Conservation (phyloP, 345 rosid species). For the Reutealis trisperma region DNA sequence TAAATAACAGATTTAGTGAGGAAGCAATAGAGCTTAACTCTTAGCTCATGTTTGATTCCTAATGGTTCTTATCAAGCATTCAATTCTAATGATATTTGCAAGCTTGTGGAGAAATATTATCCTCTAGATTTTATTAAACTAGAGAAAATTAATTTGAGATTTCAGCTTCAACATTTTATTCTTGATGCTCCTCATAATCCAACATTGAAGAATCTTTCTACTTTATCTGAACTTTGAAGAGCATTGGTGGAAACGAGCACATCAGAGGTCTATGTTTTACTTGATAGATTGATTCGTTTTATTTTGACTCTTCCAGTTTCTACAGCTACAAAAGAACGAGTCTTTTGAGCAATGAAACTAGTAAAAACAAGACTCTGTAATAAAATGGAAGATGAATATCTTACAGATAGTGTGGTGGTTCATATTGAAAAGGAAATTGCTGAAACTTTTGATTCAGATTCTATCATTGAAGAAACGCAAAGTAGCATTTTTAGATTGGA, state of each 20-base stretch:
- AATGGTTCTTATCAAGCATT: background rate
- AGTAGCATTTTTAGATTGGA: no score
- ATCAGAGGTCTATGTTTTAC: background rate
- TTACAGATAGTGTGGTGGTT: no score
- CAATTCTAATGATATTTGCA: constrained; percentile 6
- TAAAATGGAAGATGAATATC: no score
- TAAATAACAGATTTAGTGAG: constrained; percentile 16
- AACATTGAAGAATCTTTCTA: background rate
- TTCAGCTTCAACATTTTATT: background rate
- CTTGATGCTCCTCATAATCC: background rate
- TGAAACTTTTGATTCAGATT: no score
- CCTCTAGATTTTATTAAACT: background rate
- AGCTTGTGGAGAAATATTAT: background rate
- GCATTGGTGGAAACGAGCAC: background rate
- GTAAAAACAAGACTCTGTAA: no score
- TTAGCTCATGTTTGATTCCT: background rate
- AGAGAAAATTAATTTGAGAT: background rate
- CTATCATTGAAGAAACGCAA: no score
- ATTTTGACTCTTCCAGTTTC: no score
- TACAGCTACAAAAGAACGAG: no score
- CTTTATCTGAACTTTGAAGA: background rate
- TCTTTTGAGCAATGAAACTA: no score
- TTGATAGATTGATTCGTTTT: background rate
- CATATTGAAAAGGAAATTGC: no score
- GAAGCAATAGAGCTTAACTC: background rate